Conservation (phyloP, 176 grass and related monocot species). For the Carex kokanica region DNA sequence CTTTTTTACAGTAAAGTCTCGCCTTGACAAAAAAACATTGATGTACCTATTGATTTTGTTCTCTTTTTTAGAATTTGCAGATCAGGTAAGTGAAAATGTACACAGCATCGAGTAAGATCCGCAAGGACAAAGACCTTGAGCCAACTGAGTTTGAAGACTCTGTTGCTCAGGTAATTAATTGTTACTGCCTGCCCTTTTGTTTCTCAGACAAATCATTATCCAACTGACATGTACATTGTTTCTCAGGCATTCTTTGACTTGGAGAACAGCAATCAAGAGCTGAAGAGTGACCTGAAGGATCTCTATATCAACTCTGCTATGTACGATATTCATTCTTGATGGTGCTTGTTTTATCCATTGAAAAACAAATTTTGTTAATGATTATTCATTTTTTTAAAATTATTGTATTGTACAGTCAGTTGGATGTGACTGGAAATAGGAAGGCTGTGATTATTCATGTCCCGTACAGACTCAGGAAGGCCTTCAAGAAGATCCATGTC, state of each 20-base stretch:
- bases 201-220: not conserved
- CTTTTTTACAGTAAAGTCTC: not conserved
- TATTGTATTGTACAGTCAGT: constrained; percentile 43
- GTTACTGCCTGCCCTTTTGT: not conserved
- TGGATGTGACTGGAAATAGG: constrained; percentile 69
- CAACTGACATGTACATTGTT: not conserved
- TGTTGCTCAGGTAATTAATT: constrained; percentile 65
- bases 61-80: not conserved
- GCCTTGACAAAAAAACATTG: not conserved
- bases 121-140: constrained; percentile 93
- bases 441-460: constrained; percentile 90
- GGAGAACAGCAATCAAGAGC: constrained; percentile 80
- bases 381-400: not conserved
- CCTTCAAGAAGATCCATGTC: constrained; percentile 82
- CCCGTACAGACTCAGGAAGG: constrained; percentile 75
- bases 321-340: constrained; percentile 25
- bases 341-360: not conserved
- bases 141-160: constrained; percentile 90
- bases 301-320: constrained; percentile 78
- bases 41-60: not conserved
- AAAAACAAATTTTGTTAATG: too few relatives aligned
- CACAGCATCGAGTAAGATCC: constrained; percentile 94
- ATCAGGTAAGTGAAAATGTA: constrained; percentile 59
- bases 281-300: constrained; percentile 93
- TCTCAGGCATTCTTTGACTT: constrained; percentile 87